Evolutionary conservation across 768 basidiomycete species (phyloP).

Genomic region (Macrolepiota fuliginosa): DNA sequence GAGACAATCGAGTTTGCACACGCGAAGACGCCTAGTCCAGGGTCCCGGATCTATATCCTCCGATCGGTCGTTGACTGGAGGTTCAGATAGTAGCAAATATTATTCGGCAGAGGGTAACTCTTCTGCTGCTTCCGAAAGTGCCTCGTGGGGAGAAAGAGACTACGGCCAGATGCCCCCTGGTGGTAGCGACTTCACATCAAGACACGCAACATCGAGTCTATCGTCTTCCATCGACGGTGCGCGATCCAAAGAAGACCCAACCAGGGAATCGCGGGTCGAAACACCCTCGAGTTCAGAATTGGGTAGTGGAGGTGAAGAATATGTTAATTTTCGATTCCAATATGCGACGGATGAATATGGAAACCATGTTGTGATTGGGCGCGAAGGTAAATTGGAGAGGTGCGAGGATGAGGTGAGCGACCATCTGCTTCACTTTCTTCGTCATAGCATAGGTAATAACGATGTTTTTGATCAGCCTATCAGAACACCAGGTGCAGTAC

Average conservation of each 20-base stretch:
- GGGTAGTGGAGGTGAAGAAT: constrained; percentile 16
- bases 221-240: not conserved
- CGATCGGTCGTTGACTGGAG: not conserved
- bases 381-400: constrained; percentile 59
- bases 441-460: constrained; percentile 1
- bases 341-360: constrained; percentile 64
- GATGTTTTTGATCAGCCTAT: constrained; percentile 53
- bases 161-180: not conserved
- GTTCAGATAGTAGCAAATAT: not conserved
- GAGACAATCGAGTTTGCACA: constrained; percentile 16
- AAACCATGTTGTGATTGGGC: constrained; percentile 65
- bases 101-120: not conserved
- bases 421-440: not conserved
- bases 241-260: constrained; percentile 10
- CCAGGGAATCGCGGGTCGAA: not conserved
- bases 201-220: not conserved
- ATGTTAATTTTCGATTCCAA: constrained; percentile 63
- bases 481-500: constrained; percentile 75
- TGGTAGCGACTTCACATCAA: not conserved
- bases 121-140: not conserved
- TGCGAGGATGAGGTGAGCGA: constrained; percentile 74
- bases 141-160: not conserved
- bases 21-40: not conserved
- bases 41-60: not conserved
- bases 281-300: constrained; percentile 17